These are phyloP conservation scores for Triticum urartu DNA, from an alignment of 176 grass and related monocot species.

Conservation along the genomic window DNA sequence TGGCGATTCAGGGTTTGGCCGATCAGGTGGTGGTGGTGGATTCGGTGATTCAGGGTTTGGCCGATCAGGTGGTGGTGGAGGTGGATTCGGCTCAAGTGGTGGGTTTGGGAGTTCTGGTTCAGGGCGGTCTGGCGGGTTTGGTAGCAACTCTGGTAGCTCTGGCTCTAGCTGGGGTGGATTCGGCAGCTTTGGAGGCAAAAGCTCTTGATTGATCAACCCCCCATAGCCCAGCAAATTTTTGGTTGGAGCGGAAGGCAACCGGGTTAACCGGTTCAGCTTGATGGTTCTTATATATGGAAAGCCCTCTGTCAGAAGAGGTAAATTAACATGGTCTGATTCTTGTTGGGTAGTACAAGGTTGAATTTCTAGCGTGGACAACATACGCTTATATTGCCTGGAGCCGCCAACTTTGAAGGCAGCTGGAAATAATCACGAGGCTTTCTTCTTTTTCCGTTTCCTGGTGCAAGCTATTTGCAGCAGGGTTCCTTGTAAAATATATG, in stretches of 20 bases:
- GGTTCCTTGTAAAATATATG: conserved; percentile 56
- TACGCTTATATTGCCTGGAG: not conserved
- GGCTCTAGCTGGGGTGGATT: conserved; percentile 42
- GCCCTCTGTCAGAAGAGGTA: not conserved
- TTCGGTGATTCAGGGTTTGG: conserved; percentile 33
- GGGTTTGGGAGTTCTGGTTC: conserved; percentile 53
- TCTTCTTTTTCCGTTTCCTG: not conserved
- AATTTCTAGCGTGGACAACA: not conserved
- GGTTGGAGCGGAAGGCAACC: not conserved
- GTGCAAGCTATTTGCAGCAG: not conserved
- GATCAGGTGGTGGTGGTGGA: conserved; percentile 42
- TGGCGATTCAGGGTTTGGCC: conserved; percentile 37
- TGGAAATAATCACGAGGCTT: conserved; percentile 35
- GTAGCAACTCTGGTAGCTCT: conserved; percentile 44
- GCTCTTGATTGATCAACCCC: conserved; percentile 9
- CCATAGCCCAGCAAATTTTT: conserved; percentile 9
- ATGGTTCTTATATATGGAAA: not conserved
- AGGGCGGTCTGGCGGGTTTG: conserved; percentile 5
- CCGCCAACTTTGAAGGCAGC: not conserved
- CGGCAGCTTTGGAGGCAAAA: conserved; percentile 49
- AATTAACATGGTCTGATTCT: not conserved
- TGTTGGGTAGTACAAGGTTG: not conserved
- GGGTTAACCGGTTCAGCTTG: not conserved
- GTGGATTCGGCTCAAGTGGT: conserved; percentile 27
- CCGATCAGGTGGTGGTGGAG: conserved; percentile 37